Evolutionary conservation across 495 filamentous ascomycete species (phyloP).

Genomic region (Corynascus novoguineensis): DNA sequence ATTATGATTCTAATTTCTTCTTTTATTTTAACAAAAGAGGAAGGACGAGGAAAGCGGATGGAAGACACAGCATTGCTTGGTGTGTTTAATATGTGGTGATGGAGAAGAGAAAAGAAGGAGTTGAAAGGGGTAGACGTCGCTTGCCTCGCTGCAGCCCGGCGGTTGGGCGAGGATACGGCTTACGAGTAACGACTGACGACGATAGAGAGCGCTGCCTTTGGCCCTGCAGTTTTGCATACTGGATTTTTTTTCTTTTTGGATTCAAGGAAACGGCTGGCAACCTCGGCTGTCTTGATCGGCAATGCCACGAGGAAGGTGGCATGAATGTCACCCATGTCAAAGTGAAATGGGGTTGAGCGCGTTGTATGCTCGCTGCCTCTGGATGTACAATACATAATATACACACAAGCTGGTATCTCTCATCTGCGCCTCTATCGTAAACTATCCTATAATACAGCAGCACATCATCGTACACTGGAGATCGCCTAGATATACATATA

Average conservation of each 20-base stretch:
- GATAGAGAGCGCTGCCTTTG: neutral
- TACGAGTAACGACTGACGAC: neutral
- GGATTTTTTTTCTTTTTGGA: neutral
- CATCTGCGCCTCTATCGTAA: neutral
- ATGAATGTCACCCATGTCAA: no score
- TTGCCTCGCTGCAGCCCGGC: no score
- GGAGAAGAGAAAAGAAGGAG: neutral
- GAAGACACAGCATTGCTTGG: no score
- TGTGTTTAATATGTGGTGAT: neutral
- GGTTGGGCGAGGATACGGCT: neutral
- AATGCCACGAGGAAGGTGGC: no score
- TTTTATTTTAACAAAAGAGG: neutral
- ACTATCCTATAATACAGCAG: neutral
- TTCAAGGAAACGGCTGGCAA: no score
- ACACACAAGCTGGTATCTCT: neutral
- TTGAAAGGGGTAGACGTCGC: neutral
- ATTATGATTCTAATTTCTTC: neutral
- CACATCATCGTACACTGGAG: conserved; percentile 1
- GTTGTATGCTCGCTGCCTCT: no score
- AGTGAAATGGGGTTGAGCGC: no score
- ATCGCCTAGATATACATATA: conserved; percentile 3
- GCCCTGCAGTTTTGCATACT: neutral
- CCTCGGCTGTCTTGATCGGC: no score
- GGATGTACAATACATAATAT: neutral
- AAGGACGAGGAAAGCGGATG: neutral